Percentiles rank a stretch among this genome's conserved stretches.
phyloP scores from a whole-genome alignment of 2,329 filamentous ascomycete genomes.

The Ophiostoma pallidulum region DNA sequence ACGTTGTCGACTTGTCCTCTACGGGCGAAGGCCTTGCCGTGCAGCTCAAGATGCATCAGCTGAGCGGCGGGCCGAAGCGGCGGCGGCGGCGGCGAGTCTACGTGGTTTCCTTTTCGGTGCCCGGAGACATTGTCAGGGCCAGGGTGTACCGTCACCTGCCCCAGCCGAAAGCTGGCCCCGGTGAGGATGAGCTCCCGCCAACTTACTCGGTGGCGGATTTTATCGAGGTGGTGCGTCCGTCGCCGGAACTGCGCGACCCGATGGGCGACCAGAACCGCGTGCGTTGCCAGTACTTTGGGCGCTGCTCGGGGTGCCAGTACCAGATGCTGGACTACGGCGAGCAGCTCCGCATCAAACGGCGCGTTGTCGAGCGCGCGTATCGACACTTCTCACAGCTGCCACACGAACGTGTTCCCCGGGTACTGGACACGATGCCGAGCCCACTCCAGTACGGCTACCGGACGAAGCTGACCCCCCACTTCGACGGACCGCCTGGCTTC shows the following conservation, averaged over 20 bases:
- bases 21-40: constrained; percentile 84
- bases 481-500: constrained; percentile 58
- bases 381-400: constrained; percentile 80
- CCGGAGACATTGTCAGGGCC: constrained; percentile 70
- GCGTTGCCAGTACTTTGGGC: constrained; percentile 75
- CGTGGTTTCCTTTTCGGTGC: constrained; percentile 78
- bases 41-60: constrained; percentile 24
- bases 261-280: constrained; percentile 69
- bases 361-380: constrained; percentile 85
- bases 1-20: constrained; percentile 75
- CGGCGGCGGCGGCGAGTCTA: constrained; percentile 52
- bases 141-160: constrained; percentile 67
- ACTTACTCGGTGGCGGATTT: constrained; percentile 75
- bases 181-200: constrained; percentile 21
- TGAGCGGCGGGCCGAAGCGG: constrained; percentile 29
- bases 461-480: constrained; percentile 95
- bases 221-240: constrained; percentile 64
- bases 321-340: constrained; percentile 90
- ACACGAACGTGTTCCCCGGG: constrained; percentile 61
- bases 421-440: constrained; percentile 80
- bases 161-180: constrained; percentile 23
- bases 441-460: constrained; percentile 89
- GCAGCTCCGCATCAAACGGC: constrained; percentile 75
- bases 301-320: constrained; percentile 89
- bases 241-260: constrained; percentile 31